Evolutionary conservation across 164 flowering plant species (phyloP).

Genomic region (Chimonanthus praecox): DNA sequence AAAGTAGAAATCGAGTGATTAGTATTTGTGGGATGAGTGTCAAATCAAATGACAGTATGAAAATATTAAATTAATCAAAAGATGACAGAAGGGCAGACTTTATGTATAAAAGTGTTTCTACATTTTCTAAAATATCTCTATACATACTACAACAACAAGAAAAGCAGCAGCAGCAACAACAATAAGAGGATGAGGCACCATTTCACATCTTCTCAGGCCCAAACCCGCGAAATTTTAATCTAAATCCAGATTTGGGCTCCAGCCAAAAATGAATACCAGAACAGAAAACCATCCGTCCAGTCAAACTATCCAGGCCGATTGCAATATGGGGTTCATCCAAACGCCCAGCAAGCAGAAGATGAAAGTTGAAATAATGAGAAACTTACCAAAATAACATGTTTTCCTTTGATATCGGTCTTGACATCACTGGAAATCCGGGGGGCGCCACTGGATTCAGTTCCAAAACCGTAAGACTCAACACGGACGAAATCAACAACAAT

Average conservation of each 20-base stretch:
- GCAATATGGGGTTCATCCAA: neutral
- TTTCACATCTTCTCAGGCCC: no score
- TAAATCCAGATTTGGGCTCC: neutral
- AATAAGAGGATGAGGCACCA: no score
- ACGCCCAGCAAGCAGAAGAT: neutral
- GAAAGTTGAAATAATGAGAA: neutral
- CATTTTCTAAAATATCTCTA: no score
- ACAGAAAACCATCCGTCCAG: neutral
- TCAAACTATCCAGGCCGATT: neutral
- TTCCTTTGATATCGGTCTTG: constrained; percentile 61
- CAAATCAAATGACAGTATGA: no score
- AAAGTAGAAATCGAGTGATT: no score
- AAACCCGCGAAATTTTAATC: no score
- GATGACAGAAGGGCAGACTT: no score
- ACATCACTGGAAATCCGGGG: constrained; percentile 55
- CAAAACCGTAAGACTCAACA: constrained; percentile 71
- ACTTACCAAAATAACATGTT: constrained; percentile 73
- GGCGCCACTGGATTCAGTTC: constrained; percentile 58
- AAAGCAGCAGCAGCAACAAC: no score
- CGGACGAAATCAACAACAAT: constrained; percentile 64
- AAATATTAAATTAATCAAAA: no score
- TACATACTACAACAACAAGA: no score
- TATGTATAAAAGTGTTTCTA: no score
- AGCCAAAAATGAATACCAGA: neutral
- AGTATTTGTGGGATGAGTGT: no score